A percentile compares a stretch with the other conserved stretches of the same genome.
Conservation (phyloP, 2,329 filamentous ascomycete genomes). For the Madurella mycetomatis region DNA sequence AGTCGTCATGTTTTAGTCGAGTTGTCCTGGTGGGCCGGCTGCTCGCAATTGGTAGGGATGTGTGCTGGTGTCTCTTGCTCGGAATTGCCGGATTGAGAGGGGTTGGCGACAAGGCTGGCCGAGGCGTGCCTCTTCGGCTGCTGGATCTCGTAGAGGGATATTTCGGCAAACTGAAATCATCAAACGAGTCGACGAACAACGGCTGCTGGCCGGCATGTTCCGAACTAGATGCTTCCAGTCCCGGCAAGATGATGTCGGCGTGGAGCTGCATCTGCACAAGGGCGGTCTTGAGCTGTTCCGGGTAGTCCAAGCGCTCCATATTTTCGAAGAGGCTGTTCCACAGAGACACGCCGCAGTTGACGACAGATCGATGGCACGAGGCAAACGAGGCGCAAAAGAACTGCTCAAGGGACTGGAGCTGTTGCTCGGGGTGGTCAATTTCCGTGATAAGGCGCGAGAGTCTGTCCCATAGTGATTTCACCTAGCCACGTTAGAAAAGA, state of each 20-base stretch:
- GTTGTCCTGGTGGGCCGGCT: constrained; percentile 33
- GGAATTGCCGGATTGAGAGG: constrained; percentile 33
- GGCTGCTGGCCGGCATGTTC: constrained; percentile 37
- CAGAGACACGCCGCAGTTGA: constrained; percentile 43
- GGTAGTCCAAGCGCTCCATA: constrained; percentile 58
- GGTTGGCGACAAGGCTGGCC: constrained; percentile 27
- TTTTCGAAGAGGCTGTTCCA: constrained; percentile 71
- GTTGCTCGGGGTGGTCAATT: constrained; percentile 35
- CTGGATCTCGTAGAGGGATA: constrained; percentile 27
- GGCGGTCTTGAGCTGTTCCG: constrained; percentile 56
- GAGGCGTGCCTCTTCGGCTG: constrained; percentile 24
- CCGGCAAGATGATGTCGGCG: constrained; percentile 44
- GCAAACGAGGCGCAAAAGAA: constrained; percentile 53
- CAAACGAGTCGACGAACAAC: constrained; percentile 46
- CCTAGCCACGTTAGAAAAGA: constrained; percentile 36
- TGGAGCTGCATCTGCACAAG: constrained; percentile 57
- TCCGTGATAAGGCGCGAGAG: constrained; percentile 40
- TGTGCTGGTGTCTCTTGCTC: constrained; percentile 24
- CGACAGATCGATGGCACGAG: constrained; percentile 54
- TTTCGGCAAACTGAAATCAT: constrained; percentile 37
- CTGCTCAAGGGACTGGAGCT: constrained; percentile 51
- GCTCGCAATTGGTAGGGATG: constrained; percentile 29
- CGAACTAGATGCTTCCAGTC: constrained; percentile 37
- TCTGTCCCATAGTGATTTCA: constrained; percentile 47
- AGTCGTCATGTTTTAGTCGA: constrained; percentile 71